Evolutionary conservation across 2,329 filamentous ascomycete species (phyloP).

Genomic region (Colletotrichum theobromicola): DNA sequence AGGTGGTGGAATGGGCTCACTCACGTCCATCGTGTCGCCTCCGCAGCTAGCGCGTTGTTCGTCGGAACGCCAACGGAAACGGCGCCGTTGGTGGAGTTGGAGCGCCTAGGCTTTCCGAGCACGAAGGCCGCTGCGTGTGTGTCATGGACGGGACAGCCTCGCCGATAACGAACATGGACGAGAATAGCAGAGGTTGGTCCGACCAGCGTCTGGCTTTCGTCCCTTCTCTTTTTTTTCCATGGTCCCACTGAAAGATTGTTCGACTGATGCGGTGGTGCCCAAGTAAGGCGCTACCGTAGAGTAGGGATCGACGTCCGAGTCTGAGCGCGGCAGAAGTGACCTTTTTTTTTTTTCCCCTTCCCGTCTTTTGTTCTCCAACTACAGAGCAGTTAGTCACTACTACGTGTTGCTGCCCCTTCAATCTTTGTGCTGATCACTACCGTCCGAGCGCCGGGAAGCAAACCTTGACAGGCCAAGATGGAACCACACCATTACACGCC

Average conservation of each 20-base stretch:
- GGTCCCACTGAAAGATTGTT: not conserved
- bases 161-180: not conserved
- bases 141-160: not conserved
- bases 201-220: not conserved
- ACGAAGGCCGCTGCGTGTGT: not conserved
- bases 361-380: not conserved
- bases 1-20: not conserved
- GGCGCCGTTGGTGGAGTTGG: not conserved
- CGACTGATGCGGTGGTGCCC: not conserved
- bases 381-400: no score
- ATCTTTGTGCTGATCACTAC: not conserved
- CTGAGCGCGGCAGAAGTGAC: not conserved
- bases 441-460: conserved; percentile 6
- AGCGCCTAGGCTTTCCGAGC: not conserved
- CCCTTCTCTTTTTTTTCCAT: not conserved
- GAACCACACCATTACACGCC: not conserved
- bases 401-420: not conserved
- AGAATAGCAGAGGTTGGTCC: not conserved
- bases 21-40: not conserved
- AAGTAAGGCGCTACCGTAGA: not conserved
- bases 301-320: not conserved
- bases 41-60: not conserved
- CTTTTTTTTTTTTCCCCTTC: not conserved
- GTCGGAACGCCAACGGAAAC: not conserved
- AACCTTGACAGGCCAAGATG: not conserved